Base-by-base conservation (phyloP, 2,329 filamentous ascomycete genomes). In the Monilinia laxa region DNA sequence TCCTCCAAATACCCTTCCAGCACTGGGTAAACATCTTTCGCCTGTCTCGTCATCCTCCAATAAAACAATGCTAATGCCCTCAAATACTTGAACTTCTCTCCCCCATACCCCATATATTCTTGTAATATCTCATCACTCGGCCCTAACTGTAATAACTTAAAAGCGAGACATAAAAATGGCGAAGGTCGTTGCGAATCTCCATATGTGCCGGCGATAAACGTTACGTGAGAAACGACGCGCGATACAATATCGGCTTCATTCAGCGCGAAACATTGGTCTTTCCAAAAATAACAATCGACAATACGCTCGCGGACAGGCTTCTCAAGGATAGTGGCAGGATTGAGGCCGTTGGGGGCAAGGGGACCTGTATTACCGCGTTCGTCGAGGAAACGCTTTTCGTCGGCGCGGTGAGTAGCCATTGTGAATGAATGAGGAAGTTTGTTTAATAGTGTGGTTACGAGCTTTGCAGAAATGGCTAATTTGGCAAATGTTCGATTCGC, bases 241-340 rank as follows among this genome's bases (percentile, higher is more conserved):
- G 97, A 92, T 73, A 97, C 90, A 7, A 99, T 82, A 78, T 88
- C 86, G 63, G 87, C 86, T 76, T 89, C 87, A 81, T 98, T 99
- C 71, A 99, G 84, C 53, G 91, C 95, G 79, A 98, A 99, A 78
- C 95, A 97, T 81, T 97, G 93, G 80, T 98, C 95, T 79, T 97
- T 97, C 90, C 93, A 99, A 82, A 97, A 99, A 80, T 97, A 96
- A 64, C 88, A 92, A 76, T 97, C 93, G 72, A 93, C 88, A 78
- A 99, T 97, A 76, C 95, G 93, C 80, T 99, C 95, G 76, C 91
- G 91, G 71, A 97, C 92, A 52, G 93, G 90, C 78, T 96, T 97
- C 79, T 98, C 94, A 84, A 98, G 91, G 68, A 98, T 91, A 5
- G 91, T 93, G n/a, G 93, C 91, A 0, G 94, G 94, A 80, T 97